Evolutionary conservation across 805 yeast species (phyloP).

Genomic region (Clavispora phyllophila): DNA sequence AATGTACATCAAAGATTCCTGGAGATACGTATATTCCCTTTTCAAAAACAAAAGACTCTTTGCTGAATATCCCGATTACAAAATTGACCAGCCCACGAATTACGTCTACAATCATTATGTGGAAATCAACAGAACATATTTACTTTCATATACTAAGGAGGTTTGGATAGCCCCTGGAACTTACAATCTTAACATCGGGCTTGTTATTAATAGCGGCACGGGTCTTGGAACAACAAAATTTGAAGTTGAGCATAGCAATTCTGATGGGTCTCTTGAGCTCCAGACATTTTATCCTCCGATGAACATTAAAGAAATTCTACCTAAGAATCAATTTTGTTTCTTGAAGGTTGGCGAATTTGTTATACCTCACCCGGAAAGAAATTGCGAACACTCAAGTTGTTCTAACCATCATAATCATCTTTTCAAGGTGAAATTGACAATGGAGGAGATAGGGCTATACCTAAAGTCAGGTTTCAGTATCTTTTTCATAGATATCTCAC

Average conservation of each 20-base stretch:
- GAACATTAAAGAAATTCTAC: slow-evolving; percentile 53
- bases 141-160: slow-evolving; percentile 41
- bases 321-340: slow-evolving; percentile 45
- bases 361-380: slow-evolving; percentile 18
- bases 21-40: slow-evolving; percentile 50
- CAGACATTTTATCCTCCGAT: slow-evolving; percentile 52
- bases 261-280: slow-evolving; percentile 20
- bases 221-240: slow-evolving; percentile 60
- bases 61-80: slow-evolving; percentile 41
- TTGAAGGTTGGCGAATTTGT: slow-evolving; percentile 47
- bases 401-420: slow-evolving; percentile 16
- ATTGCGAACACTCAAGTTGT: too few species aligned
- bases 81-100: slow-evolving; percentile 45
- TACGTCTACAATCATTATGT: slow-evolving; percentile 41
- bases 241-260: slow-evolving; percentile 33
- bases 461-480: slow-evolving; percentile 49
- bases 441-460: slow-evolving; percentile 56
- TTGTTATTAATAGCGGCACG: slow-evolving; percentile 47
- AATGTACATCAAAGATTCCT: slow-evolving; percentile 44
- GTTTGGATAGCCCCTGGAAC: slow-evolving; percentile 45
- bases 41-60: slow-evolving; percentile 48
- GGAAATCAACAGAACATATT: slow-evolving; percentile 46
- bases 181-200: slow-evolving; percentile 48
- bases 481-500: slow-evolving; percentile 40
- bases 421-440: slow-evolving; percentile 36